A percentile compares a stretch with the other conserved stretches of the same genome.
Conservation (phyloP, 768 basidiomycete species). For the Mrakia hoshinonis region DNA sequence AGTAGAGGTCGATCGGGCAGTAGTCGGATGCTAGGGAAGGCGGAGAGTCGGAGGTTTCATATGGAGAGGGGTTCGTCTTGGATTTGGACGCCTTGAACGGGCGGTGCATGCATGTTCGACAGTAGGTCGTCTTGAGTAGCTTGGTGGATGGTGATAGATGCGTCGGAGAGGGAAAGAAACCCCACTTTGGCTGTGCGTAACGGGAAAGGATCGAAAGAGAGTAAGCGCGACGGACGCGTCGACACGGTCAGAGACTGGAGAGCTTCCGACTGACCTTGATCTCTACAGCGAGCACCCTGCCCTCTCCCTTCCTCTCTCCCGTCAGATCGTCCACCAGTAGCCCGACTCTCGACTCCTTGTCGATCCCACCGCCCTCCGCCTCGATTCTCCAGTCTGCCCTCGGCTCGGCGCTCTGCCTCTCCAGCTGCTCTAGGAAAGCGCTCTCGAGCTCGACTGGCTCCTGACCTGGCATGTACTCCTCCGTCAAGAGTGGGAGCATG, state of each 20-base stretch:
- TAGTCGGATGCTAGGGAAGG: slow-evolving; percentile 43
- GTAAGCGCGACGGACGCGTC: not conserved
- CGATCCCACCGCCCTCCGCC: slow-evolving; percentile 50
- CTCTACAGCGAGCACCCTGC: slow-evolving; percentile 61
- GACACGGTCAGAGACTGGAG: not conserved
- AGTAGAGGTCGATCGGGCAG: slow-evolving; percentile 87
- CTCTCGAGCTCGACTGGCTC: slow-evolving; percentile 46
- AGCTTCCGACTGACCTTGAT: slow-evolving; percentile 85
- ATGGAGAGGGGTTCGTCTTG: not conserved
- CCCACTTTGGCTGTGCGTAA: slow-evolving; percentile 97
- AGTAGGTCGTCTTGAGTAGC: slow-evolving; percentile 58
- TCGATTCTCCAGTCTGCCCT: slow-evolving; percentile 54
- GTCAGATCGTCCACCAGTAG: slow-evolving; percentile 75
- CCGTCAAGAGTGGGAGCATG: slow-evolving; percentile 58
- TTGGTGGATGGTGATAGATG: slow-evolving; percentile 57
- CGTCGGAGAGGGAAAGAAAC: slow-evolving; percentile 62
- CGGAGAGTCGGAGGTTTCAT: too few relatives aligned
- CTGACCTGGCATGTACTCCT: slow-evolving; percentile 53
- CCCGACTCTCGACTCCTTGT: slow-evolving; percentile 50
- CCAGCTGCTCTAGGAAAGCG: slow-evolving; percentile 57
- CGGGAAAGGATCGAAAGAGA: not conserved
- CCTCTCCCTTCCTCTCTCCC: slow-evolving; percentile 42
- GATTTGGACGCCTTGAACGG: slow-evolving; percentile 50
- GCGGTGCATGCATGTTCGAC: slow-evolving; percentile 86
- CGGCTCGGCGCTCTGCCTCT: slow-evolving; percentile 44